Percentiles rank a stretch among this genome's conserved stretches.
phyloP scores from a whole-genome alignment of 305 asterid species.

The Andrographis paniculata region DNA sequence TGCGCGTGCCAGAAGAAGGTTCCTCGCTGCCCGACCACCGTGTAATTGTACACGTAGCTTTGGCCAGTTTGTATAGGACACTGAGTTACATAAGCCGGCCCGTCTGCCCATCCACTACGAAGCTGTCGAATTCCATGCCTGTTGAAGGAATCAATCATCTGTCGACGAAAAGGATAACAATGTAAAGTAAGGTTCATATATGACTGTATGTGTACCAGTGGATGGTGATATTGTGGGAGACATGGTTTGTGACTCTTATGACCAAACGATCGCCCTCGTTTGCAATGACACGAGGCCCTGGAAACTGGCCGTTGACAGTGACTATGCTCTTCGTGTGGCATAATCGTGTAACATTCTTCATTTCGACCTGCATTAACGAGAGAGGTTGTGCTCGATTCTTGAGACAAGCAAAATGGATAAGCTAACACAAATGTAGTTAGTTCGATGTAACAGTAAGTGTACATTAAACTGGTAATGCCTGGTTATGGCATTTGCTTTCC shows the following conservation, averaged over 20 bases:
- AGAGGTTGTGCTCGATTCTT: too few species aligned
- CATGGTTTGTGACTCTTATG: constrained; percentile 34
- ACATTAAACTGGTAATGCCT: constrained; percentile 31
- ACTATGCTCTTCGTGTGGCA: constrained; percentile 37
- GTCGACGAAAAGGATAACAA: too few species aligned
- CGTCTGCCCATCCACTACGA: constrained; percentile 64
- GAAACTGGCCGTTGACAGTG: constrained; percentile 38
- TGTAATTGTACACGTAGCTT: constrained; percentile 52
- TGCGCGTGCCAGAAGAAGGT: constrained; percentile 57
- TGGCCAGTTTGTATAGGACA: constrained; percentile 58
- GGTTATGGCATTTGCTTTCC: not conserved
- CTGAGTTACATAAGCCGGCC: constrained; percentile 56
- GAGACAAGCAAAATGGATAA: too few species aligned
- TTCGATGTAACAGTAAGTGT: not conserved
- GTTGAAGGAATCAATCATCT: not conserved
- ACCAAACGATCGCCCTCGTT: constrained; percentile 40
- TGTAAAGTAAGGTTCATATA: too few species aligned
- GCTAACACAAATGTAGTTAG: not conserved
- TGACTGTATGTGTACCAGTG: constrained; percentile 26
- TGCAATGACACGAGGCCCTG: constrained; percentile 37
- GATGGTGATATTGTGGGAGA: constrained; percentile 32
- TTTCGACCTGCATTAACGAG: constrained; percentile 19
- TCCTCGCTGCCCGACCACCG: constrained; percentile 52
- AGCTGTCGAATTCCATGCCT: constrained; percentile 64
- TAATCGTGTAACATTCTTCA: constrained; percentile 31